Evolutionary conservation across 768 basidiomycete species (phyloP).

Genomic region (Russula vinacea): DNA sequence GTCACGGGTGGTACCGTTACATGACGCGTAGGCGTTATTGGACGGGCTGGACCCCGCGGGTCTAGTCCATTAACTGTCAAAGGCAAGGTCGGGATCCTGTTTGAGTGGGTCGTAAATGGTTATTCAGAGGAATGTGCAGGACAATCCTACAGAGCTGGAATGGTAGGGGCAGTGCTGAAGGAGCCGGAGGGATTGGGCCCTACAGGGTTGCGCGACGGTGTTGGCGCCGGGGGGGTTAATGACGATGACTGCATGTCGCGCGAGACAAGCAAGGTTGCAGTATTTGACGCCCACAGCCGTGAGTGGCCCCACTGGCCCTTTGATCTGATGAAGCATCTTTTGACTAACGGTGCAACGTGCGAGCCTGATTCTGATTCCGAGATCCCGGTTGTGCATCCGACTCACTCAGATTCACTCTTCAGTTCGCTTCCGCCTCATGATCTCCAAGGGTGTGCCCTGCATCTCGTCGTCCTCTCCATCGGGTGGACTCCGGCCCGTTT

Average conservation of each 20-base stretch:
- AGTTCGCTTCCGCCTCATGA: too few relatives aligned
- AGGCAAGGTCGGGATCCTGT: background rate
- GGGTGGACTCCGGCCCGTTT: too few relatives aligned
- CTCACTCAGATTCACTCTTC: too few relatives aligned
- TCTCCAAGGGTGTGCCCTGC: too few relatives aligned
- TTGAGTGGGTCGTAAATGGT: background rate
- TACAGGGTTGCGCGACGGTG: background rate
- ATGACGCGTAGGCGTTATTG: slow-evolving; percentile 1
- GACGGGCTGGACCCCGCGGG: background rate
- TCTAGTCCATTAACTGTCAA: background rate
- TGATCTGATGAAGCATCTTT: too few relatives aligned
- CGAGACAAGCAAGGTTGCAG: background rate
- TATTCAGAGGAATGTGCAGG: background rate
- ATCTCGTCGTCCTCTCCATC: too few relatives aligned
- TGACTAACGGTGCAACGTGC: too few relatives aligned
- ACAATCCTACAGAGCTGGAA: background rate
- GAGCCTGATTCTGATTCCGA: too few relatives aligned
- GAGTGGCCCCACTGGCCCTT: background rate
- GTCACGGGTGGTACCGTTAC: background rate
- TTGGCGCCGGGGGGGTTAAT: background rate
- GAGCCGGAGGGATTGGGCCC: background rate
- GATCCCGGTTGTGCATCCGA: too few relatives aligned
- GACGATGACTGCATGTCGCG: background rate
- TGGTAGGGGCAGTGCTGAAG: background rate
- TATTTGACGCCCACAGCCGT: slow-evolving; percentile 2